These are phyloP conservation scores for Emmonsiellopsis sp. DNA, from an alignment of 2,329 filamentous ascomycete species.

Conservation along the genomic window DNA sequence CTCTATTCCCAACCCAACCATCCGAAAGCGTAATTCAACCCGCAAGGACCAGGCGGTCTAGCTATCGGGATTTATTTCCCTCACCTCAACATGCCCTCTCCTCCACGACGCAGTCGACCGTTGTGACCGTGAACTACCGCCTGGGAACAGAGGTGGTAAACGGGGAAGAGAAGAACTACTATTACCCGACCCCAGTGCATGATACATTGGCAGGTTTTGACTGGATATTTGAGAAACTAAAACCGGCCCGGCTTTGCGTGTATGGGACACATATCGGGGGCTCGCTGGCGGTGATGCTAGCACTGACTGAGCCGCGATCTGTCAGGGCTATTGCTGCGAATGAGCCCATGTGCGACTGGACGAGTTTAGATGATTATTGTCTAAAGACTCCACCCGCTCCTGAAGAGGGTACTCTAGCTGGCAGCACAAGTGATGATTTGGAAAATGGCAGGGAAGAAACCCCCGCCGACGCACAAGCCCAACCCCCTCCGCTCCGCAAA, in stretches of 20 bases:
- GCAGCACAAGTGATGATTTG: background rate
- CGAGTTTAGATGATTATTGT: conserved; percentile 32
- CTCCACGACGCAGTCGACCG: conserved; percentile 21
- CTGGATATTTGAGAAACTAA: conserved; percentile 26
- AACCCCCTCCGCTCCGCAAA: conserved; percentile 3
- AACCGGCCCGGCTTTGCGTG: conserved; percentile 20
- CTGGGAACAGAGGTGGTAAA: conserved; percentile 15
- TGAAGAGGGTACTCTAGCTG: background rate
- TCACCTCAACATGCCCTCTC: conserved; percentile 21
- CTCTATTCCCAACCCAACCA: conserved; percentile 15
- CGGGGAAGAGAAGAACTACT: conserved; percentile 10
- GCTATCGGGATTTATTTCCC: background rate
- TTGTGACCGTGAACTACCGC: conserved; percentile 34
- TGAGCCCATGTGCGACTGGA: conserved; percentile 31
- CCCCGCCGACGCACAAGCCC: background rate
- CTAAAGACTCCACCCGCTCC: conserved; percentile 5
- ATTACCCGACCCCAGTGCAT: conserved; percentile 29
- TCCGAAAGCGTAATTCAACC: background rate
- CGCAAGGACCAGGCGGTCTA: background rate
- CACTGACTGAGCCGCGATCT: conserved; percentile 29
- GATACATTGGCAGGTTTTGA: conserved; percentile 31
- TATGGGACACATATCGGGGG: conserved; percentile 30
- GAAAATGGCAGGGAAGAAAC: conserved; percentile 2
- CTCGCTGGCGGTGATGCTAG: conserved; percentile 34
- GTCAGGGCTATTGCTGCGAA: conserved; percentile 24